phyloP scores from a whole-genome alignment of 2,329 filamentous ascomycete species.

The Aspergillus sergii region DNA sequence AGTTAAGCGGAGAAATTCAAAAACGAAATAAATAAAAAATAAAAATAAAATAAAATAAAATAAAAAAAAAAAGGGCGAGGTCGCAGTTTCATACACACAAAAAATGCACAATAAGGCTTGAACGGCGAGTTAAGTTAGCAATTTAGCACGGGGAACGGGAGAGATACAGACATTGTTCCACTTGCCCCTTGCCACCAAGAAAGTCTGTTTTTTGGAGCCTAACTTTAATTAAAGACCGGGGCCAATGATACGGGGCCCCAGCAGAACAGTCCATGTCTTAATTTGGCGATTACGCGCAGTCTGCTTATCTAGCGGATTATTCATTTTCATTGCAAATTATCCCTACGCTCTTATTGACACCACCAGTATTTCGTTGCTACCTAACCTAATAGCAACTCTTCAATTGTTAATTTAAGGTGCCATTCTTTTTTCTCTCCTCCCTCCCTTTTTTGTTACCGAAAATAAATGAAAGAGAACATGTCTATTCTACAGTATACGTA shows the following conservation, averaged over 20 bases:
- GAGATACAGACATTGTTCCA: not conserved
- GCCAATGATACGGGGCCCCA: slow-evolving; percentile 1
- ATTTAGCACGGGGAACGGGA: not conserved
- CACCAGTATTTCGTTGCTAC: not conserved
- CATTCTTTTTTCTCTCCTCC: not conserved
- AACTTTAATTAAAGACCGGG: not conserved
- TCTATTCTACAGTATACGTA: not conserved
- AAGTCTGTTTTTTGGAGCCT: not conserved
- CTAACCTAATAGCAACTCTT: not conserved
- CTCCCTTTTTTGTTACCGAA: not conserved
- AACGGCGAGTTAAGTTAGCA: not conserved
- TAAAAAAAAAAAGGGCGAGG: not conserved
- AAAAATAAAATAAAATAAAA: not conserved
- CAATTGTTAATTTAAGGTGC: not conserved
- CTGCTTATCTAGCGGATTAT: not conserved
- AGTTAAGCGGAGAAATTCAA: not conserved
- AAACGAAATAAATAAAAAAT: not conserved
- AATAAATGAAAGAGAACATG: not conserved
- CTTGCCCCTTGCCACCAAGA: not conserved
- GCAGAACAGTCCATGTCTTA: not conserved
- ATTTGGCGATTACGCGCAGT: not conserved
- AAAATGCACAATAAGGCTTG: not conserved
- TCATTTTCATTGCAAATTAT: not conserved
- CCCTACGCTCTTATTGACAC: not conserved
- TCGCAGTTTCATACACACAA: not conserved